Evolutionary conservation across 805 yeast species (phyloP).

Genomic region (Scheffersomyces lignosus): DNA sequence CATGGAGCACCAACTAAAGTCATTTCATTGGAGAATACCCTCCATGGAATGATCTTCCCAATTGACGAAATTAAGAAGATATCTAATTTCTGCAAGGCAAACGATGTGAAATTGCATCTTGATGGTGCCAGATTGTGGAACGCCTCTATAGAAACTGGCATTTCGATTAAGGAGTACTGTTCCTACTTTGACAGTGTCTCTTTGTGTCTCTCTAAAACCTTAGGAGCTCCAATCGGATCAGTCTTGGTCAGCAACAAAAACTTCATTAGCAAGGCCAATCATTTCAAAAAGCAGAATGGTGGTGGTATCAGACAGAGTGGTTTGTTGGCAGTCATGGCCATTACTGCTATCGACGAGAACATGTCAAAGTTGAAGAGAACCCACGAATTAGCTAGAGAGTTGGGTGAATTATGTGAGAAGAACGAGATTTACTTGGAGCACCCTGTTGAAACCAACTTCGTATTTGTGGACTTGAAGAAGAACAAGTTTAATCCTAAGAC

Average conservation of each 20-base stretch:
- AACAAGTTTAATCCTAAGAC: constrained; percentile 28
- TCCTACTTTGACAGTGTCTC: constrained; percentile 42
- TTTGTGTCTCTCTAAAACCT: constrained; percentile 40
- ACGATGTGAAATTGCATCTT: constrained; percentile 37
- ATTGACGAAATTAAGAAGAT: constrained; percentile 39
- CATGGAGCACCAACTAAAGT: constrained; percentile 46
- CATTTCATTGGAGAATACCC: constrained; percentile 43
- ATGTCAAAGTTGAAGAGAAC: constrained; percentile 29
- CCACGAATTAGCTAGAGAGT: constrained; percentile 34
- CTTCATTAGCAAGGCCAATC: constrained; percentile 42
- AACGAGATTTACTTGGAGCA: constrained; percentile 31
- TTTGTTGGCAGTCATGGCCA: constrained; percentile 41
- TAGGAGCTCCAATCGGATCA: constrained; percentile 47
- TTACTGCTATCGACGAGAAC: constrained; percentile 41
- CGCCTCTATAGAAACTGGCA: constrained; percentile 41
- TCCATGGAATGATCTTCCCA: constrained; percentile 43
- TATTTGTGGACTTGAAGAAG: constrained; percentile 35
- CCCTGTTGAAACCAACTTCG: constrained; percentile 44
- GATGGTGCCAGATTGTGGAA: constrained; percentile 49
- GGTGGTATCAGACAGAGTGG: constrained; percentile 48
- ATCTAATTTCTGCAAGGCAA: constrained; percentile 31
- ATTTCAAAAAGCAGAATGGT: constrained; percentile 44
- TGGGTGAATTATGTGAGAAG: constrained; percentile 31
- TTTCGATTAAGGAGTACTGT: constrained; percentile 39
- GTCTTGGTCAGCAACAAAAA: constrained; percentile 34